Percentiles rank a stretch among this genome's conserved stretches.
Evolutionary conservation across 2,329 filamentous ascomycete species (phyloP).

Genomic region (Fusarium poae): DNA sequence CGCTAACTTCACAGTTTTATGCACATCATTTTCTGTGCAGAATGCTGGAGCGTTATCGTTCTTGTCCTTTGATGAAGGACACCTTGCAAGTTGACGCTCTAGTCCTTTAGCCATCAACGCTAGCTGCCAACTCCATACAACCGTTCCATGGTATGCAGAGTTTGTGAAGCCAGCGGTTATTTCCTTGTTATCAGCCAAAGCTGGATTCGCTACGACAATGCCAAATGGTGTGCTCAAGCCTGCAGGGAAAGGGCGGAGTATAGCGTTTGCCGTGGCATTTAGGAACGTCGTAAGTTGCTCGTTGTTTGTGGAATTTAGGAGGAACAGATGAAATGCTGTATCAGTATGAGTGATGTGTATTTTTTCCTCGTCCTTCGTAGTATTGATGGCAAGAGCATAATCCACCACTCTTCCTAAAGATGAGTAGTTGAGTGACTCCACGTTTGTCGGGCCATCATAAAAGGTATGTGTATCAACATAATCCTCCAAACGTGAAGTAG

Average conservation of each 20-base stretch:
- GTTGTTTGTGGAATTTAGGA: conserved; percentile 71
- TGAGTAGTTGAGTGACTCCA: conserved; percentile 53
- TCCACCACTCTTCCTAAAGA: conserved; percentile 59
- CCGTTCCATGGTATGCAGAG: conserved; percentile 71
- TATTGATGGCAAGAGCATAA: conserved; percentile 69
- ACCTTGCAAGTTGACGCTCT: conserved; percentile 68
- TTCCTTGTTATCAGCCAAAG: conserved; percentile 62
- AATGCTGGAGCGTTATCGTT: conserved; percentile 58
- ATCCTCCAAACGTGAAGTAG: conserved; percentile 59
- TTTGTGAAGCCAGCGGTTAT: conserved; percentile 67
- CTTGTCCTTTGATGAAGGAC: conserved; percentile 39
- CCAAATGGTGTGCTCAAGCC: conserved; percentile 69
- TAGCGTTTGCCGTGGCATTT: conserved; percentile 68
- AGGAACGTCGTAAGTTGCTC: conserved; percentile 68
- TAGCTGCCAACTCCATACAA: conserved; percentile 75
- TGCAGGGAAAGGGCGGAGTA: conserved; percentile 69
- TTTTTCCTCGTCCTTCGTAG: conserved; percentile 60
- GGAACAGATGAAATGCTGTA: conserved; percentile 72
- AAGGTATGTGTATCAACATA: conserved; percentile 59
- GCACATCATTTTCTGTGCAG: conserved; percentile 60
- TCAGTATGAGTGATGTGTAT: conserved; percentile 74
- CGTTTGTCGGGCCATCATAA: conserved; percentile 61
- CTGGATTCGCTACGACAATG: conserved; percentile 72
- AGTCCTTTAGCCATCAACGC: conserved; percentile 74
- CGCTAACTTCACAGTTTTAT: conserved; percentile 61